phyloP scores from a whole-genome alignment of 2,329 filamentous ascomycete genomes.

The Fusarium torreyae region DNA sequence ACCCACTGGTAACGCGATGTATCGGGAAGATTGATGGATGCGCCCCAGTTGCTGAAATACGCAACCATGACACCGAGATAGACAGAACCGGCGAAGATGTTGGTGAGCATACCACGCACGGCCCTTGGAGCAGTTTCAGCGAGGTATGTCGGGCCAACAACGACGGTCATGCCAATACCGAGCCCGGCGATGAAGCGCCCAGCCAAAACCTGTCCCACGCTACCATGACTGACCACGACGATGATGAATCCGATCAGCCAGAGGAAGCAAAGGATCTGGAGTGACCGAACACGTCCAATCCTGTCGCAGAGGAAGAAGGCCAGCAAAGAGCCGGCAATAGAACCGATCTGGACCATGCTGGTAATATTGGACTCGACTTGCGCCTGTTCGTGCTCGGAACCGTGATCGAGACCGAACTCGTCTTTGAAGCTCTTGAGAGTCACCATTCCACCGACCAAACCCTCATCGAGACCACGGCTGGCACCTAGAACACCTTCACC shows the following conservation, averaged over 20 bases:
- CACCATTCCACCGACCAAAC: slow-evolving; percentile 76
- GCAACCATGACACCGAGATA: slow-evolving; percentile 56
- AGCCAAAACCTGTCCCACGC: slow-evolving; percentile 15
- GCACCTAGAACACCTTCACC: slow-evolving; percentile 19
- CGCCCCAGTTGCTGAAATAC: slow-evolving; percentile 76
- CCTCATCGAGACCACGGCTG: slow-evolving; percentile 57
- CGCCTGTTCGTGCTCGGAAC: slow-evolving; percentile 64
- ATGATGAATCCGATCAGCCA: slow-evolving; percentile 28
- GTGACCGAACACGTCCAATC: slow-evolving; percentile 21
- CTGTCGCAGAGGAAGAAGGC: slow-evolving; percentile 56
- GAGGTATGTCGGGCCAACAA: slow-evolving; percentile 65
- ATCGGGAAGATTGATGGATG: slow-evolving; percentile 60
- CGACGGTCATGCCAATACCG: slow-evolving; percentile 28
- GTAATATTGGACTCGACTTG: slow-evolving; percentile 78
- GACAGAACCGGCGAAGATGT: slow-evolving; percentile 49
- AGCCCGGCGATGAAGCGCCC: slow-evolving; percentile 27
- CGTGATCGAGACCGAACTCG: slow-evolving; percentile 66
- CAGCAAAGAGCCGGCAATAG: slow-evolving; percentile 72
- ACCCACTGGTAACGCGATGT: slow-evolving; percentile 28
- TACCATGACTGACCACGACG: slow-evolving; percentile 18
- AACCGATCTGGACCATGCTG: slow-evolving; percentile 80
- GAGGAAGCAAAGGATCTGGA: slow-evolving; percentile 12
- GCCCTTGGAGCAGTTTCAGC: slow-evolving; percentile 75
- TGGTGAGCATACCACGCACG: slow-evolving; percentile 77
- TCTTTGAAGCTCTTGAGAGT: slow-evolving; percentile 70